Conservation (phyloP, 257 asterid genomes). For the Galeopsis tetrahit region DNA sequence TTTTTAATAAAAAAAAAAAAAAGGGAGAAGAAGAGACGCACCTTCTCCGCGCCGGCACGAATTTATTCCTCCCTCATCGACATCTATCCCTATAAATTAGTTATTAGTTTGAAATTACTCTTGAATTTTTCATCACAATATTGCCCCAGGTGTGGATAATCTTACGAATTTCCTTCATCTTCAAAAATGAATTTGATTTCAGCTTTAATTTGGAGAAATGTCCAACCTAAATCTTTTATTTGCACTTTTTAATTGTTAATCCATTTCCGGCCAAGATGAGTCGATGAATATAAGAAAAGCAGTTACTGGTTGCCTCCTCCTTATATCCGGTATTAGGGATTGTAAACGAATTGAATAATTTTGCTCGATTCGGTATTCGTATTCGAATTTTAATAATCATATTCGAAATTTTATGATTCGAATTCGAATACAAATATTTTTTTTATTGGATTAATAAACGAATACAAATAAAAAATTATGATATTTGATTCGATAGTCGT, state of each 20-base stretch:
- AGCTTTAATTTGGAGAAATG: not conserved
- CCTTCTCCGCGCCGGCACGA: no score
- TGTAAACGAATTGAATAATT: no score
- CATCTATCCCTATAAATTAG: constrained; percentile 1
- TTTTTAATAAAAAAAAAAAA: no score
- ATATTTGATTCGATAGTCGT: no score
- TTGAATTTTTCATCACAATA: not conserved
- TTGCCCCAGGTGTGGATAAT: not conserved
- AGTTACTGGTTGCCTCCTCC: constrained; percentile 62
- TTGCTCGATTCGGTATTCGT: no score
- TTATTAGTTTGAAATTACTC: not conserved
- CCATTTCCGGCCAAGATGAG: constrained; percentile 51
- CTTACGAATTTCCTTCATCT: not conserved
- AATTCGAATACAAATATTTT: no score
- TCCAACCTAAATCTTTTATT: constrained; percentile 5
- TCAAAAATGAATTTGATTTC: not conserved
- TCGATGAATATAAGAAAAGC: constrained; percentile 59
- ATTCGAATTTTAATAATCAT: no score
- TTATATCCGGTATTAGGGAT: constrained; percentile 85
- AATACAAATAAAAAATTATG: no score
- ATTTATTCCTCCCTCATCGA: not conserved
- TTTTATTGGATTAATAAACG: no score
- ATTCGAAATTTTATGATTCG: no score
- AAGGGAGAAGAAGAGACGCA: no score
- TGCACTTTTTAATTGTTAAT: constrained; percentile 15